Percentiles rank a stretch among this genome's conserved stretches.
Conservation (phyloP, 495 filamentous ascomycete species). For the Echria macrotheca region DNA sequence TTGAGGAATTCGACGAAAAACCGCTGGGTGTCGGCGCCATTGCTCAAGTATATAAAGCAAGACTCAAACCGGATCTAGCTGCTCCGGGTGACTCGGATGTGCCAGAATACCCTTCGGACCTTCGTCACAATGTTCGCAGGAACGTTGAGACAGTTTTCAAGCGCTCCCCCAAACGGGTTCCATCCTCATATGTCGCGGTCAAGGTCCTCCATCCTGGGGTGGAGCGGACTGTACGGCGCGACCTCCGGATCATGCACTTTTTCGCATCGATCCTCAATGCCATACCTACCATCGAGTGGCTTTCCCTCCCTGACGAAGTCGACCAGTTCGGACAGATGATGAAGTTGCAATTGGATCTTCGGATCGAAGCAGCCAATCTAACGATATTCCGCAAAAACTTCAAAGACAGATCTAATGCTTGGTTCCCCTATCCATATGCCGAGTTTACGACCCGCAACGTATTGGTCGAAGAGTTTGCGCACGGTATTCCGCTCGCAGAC, state of each 20-base stretch:
- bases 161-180: conserved; percentile 74
- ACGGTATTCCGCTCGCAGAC: conserved; percentile 83
- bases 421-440: conserved; percentile 91
- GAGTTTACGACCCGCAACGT: conserved; percentile 90
- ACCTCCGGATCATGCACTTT: conserved; percentile 89
- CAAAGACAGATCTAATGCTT: conserved; percentile 80
- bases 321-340: conserved; percentile 97
- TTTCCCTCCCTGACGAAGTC: conserved; percentile 94
- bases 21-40: conserved; percentile 95
- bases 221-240: conserved; percentile 80
- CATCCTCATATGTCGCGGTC: conserved; percentile 89
- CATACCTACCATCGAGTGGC: conserved; percentile 95
- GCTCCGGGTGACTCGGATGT: conserved; percentile 54
- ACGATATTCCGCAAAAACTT: conserved; percentile 87
- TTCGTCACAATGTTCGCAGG: conserved; percentile 63
- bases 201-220: conserved; percentile 94
- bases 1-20: conserved; percentile 89
- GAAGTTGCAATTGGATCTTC: conserved; percentile 88
- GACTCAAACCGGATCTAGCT: conserved; percentile 74
- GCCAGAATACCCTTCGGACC: conserved; percentile 43
- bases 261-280: conserved; percentile 81
- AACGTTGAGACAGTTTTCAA: conserved; percentile 86
- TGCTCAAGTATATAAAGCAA: conserved; percentile 96
- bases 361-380: conserved; percentile 91
- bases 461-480: conserved; percentile 91